Base-by-base conservation (phyloP, 371 early-diverging fungal species). In the Zychaea mexicana region DNA sequence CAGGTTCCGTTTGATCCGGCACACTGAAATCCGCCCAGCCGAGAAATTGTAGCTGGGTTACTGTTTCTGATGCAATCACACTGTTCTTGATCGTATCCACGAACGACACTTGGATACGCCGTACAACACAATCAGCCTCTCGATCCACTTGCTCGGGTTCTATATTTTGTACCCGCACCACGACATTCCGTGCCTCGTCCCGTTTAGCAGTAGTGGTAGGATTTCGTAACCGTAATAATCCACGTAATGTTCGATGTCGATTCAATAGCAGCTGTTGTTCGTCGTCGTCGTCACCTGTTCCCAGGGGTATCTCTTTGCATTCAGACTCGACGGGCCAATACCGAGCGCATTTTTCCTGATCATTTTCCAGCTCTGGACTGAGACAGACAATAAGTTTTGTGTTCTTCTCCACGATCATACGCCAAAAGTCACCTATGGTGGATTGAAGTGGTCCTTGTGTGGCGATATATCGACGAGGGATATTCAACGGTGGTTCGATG, bases 21-120 rank as follows among this genome's bases (percentile, higher is more conserved):
- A 89, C 92, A 39, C 90, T 89, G 70, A 94, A 93, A 73, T 97
- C 98, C 2, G 94, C 92, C 98, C 98, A 97, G 19, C 85, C 93
- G 22, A 86, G 68, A 68, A 88, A 96, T 53, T 95, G 92, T 4
- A 95, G 70, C 64, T 93, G 93, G 32, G 81, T 84, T n/a, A 94
- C 81, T 3, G 60, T 55, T 6, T 33, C 30, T 10, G 47, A 45
- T 13, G 54, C 57, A 38, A 64, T 12, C 33, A 55, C 64, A 39
- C 46, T 36, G 6, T 59, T 52, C 24, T 54, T n/a, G 26, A 46
- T 42, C 24, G 57, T 21, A 12, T 54, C 27, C 12, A 55, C 28
- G 24, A 61, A 64, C 0, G 52, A 21, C 26, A 68, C 49, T 15
- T 63, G 55, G 2, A 73, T 63, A 55, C 53, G 33, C 24, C 66